Evolutionary conservation across 805 yeast genomes (phyloP).

Genomic region (Teunomyces cretensis): DNA sequence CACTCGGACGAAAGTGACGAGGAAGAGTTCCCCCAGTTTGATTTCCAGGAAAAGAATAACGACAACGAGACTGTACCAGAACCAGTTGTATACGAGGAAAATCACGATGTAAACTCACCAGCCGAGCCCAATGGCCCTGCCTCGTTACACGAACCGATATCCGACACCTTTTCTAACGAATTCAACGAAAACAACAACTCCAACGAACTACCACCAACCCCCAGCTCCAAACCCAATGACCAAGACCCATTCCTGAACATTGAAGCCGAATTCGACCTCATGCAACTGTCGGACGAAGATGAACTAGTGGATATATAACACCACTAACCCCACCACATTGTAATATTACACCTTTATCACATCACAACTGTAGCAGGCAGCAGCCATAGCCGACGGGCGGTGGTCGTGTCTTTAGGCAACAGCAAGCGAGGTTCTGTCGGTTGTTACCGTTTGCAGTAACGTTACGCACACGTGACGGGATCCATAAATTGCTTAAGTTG

Average conservation of each 20-base stretch:
- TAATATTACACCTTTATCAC: background rate
- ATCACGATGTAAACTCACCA: background rate
- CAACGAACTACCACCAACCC: background rate
- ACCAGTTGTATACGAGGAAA: background rate
- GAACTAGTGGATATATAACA: slow-evolving; percentile 3
- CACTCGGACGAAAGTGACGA: slow-evolving; percentile 12
- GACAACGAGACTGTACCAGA: background rate
- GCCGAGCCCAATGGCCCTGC: background rate
- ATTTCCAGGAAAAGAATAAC: slow-evolving; percentile 10
- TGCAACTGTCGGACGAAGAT: slow-evolving; percentile 4
- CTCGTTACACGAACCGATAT: background rate
- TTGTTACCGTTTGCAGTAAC: too few species aligned
- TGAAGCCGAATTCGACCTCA: slow-evolving; percentile 2
- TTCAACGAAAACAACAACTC: background rate
- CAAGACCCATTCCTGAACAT: slow-evolving; percentile 1
- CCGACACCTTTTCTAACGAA: background rate
- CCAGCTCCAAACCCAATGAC: background rate
- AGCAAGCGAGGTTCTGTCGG: too few species aligned
- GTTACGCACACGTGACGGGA: background rate
- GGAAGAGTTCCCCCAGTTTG: slow-evolving; percentile 11
- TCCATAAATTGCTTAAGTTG: background rate
- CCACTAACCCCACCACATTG: background rate
- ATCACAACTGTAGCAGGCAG: background rate
- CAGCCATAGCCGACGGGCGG: too few species aligned
- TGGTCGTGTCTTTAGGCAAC: too few species aligned